phyloP scores from a whole-genome alignment of 2,329 filamentous ascomycete genomes.

The Pseudogymnoascus sp. region DNA sequence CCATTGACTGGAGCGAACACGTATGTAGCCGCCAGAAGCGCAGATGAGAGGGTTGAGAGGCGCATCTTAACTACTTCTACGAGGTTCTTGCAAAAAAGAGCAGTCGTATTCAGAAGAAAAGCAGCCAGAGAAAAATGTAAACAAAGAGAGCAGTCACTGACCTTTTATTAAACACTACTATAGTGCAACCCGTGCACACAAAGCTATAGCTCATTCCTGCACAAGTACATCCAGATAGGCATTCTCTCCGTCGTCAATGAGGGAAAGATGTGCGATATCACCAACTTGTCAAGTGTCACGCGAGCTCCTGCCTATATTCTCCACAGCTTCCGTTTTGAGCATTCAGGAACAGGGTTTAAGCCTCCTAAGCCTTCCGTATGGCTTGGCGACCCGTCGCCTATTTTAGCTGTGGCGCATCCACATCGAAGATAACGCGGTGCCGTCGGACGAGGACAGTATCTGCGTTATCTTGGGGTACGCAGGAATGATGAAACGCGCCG shows the following conservation, averaged over 20 bases:
- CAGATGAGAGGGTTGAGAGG: background rate
- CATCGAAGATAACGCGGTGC: background rate
- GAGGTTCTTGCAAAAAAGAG: background rate
- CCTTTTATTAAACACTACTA: background rate
- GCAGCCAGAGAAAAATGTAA: no score
- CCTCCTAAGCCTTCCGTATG: background rate
- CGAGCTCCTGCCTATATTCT: background rate
- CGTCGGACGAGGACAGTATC: background rate
- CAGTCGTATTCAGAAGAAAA: background rate
- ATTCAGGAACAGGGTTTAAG: background rate
- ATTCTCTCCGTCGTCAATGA: background rate
- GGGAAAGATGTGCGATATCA: background rate
- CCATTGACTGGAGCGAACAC: slow-evolving; percentile 11
- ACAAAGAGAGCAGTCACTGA: background rate
- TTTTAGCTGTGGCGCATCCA: background rate
- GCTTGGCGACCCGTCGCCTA: background rate
- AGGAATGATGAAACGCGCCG: background rate
- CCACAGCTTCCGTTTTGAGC: background rate
- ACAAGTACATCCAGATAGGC: background rate
- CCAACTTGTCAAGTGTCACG: background rate
- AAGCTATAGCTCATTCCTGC: background rate
- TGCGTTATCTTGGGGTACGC: background rate
- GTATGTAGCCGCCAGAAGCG: background rate
- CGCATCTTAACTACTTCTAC: background rate
- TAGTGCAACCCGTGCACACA: background rate